Evolutionary conservation across 2,329 filamentous ascomycete genomes (phyloP), one percentile per base, ranked within the genome.

Genomic region (Periconia sp.): DNA sequence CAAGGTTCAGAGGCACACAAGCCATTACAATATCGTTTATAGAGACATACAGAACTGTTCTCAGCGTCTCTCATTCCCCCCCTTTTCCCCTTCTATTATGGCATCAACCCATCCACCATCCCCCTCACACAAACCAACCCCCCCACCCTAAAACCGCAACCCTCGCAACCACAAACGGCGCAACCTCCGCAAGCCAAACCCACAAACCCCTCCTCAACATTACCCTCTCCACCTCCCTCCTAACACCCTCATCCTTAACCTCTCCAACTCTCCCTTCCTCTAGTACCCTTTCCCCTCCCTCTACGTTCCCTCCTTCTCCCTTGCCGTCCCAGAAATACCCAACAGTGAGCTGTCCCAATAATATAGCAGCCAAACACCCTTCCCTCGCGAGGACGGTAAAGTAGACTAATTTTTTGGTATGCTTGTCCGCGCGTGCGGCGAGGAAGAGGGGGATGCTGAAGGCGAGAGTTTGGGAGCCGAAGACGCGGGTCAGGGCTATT

Each of bases 361-460:
- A 20, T 17, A 27, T 49, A 8, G 45, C 23, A 14, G 17, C 37
- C 8, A 54, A 11, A 11, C 44, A 42, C 18, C 45, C 48, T 30
- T 58, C 53, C 41, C 45, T 47, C 46, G 50, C 48, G 15, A 56
- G 33, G 30, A 57, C 15, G 23, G 50, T 35, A 48, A 40, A 58
- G 47, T 60, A 60, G 2, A 62, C 58, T n/a, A 62, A 40, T 30
- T 44, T 53, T 27, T 56, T 41, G 23, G 47, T 53, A 20, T 43
- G 31, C 2, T 31, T 14, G 52, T 60, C 55, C 1, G 1, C 18
- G 9, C 58, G 27, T 33, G 56, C 51, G 14, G 56, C 54, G 2
- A 64, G 54, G 40, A 61, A 61, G 8, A 64, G 55, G 17, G 58
- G 61, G n/a, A 64, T 42, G 42, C 55, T 55, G 48, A 62, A 64